Conservation (phyloP, 176 grass and related monocot genomes). For the Phragmites australis region DNA sequence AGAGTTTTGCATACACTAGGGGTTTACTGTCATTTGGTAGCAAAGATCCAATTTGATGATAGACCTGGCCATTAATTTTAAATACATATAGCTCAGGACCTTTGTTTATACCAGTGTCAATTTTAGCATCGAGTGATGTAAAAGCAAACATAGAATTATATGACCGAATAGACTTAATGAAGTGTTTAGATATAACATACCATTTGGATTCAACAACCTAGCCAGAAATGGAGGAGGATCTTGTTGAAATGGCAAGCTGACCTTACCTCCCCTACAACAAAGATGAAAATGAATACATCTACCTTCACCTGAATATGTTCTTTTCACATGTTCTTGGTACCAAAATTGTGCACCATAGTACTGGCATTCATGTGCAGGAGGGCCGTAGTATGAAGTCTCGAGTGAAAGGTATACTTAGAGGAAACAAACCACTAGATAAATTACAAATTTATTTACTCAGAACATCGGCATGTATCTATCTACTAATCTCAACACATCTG, state of each 20-base stretch:
- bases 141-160: constrained; percentile 12
- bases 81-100: background rate
- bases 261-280: background rate
- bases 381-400: background rate
- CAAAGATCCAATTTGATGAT: constrained; percentile 10
- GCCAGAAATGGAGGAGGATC: too few species aligned
- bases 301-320: background rate
- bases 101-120: constrained; percentile 2
- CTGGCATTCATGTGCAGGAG: background rate
- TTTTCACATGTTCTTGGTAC: background rate
- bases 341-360: background rate
- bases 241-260: background rate
- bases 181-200: too few species aligned
- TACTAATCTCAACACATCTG: too few species aligned
- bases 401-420: too few species aligned
- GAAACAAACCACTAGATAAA: too few species aligned
- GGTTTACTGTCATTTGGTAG: background rate
- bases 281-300: background rate
- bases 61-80: background rate
- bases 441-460: too few species aligned
- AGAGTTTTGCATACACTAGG: background rate
- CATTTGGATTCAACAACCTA: too few species aligned
- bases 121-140: background rate
- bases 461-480: too few species aligned
- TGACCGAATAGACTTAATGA: background rate